Evolutionary conservation across 441 rosid genomes (phyloP).

Genomic region (Syzygium malaccense): DNA sequence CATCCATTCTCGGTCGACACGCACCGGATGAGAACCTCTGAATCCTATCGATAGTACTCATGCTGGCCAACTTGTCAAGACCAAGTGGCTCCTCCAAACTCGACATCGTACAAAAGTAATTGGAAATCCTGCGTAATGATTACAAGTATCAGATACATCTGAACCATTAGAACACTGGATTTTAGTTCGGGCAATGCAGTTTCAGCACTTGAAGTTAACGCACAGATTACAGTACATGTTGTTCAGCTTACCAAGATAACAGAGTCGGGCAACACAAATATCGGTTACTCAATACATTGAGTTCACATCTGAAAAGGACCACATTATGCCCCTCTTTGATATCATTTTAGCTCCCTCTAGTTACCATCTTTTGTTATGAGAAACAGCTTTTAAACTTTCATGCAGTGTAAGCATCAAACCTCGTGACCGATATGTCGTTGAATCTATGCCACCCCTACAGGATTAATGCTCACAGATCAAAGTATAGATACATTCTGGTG

Average conservation of each 20-base stretch:
- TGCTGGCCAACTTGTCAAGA: constrained; percentile 82
- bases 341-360: not conserved
- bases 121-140: constrained; percentile 26
- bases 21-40: constrained; percentile 78
- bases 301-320: not conserved
- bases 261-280: not conserved
- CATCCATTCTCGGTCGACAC: constrained; percentile 61
- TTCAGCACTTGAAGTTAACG: not conserved
- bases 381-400: not conserved
- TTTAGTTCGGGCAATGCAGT: not conserved
- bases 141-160: constrained; percentile 20
- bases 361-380: not conserved
- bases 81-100: constrained; percentile 93
- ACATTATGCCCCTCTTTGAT: not conserved
- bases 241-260: not conserved
- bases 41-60: constrained; percentile 76
- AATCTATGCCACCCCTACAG: not conserved
- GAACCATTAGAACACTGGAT: not conserved
- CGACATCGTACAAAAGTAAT: constrained; percentile 43
- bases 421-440: not conserved
- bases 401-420: not conserved
- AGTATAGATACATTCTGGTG: not conserved
- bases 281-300: not conserved
- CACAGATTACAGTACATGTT: not conserved
- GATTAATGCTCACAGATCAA: not conserved